phyloP scores from a whole-genome alignment of 306 rosid genomes.

The Glycyrrhiza uralensis region DNA sequence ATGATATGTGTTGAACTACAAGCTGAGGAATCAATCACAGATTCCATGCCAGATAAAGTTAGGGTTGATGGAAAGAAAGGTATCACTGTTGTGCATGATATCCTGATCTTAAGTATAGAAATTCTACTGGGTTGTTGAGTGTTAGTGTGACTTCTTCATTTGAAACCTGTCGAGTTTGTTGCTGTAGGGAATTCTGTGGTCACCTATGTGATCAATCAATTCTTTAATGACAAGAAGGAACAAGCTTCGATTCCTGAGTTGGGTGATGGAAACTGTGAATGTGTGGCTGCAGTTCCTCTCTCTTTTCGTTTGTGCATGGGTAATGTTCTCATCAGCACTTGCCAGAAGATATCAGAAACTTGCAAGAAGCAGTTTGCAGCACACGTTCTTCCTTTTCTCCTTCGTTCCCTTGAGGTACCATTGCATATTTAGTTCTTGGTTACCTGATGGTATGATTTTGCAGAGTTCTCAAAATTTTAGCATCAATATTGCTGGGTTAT shows the following conservation, averaged over 20 bases:
- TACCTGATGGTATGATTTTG: background rate
- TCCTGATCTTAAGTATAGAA: constrained; percentile 1
- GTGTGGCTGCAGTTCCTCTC: constrained; percentile 39
- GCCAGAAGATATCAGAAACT: constrained; percentile 70
- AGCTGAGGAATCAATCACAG: constrained; percentile 38
- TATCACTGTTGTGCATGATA: constrained; percentile 23
- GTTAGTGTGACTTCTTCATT: constrained; percentile 23
- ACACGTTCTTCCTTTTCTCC: constrained; percentile 55
- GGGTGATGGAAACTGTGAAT: constrained; percentile 17
- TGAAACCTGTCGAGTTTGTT: constrained; percentile 38
- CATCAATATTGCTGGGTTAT: constrained; percentile 23
- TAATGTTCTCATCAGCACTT: constrained; percentile 83
- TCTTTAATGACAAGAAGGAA: constrained; percentile 29
- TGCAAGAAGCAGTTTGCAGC: constrained; percentile 52
- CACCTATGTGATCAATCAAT: constrained; percentile 42
- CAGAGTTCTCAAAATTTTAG: constrained; percentile 5
- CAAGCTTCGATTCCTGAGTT: constrained; percentile 25
- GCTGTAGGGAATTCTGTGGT: constrained; percentile 42
- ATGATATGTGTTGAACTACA: constrained; percentile 81
- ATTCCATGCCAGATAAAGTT: constrained; percentile 30
- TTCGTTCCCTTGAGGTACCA: constrained; percentile 62
- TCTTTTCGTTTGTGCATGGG: constrained; percentile 79
- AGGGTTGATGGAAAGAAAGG: constrained; percentile 42
- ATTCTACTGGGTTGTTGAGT: constrained; percentile 7
- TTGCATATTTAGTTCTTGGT: background rate